These are phyloP conservation scores for Blastobotrys proliferans DNA, from an alignment of 1,139 yeast genomes.

Conservation along the genomic window DNA sequence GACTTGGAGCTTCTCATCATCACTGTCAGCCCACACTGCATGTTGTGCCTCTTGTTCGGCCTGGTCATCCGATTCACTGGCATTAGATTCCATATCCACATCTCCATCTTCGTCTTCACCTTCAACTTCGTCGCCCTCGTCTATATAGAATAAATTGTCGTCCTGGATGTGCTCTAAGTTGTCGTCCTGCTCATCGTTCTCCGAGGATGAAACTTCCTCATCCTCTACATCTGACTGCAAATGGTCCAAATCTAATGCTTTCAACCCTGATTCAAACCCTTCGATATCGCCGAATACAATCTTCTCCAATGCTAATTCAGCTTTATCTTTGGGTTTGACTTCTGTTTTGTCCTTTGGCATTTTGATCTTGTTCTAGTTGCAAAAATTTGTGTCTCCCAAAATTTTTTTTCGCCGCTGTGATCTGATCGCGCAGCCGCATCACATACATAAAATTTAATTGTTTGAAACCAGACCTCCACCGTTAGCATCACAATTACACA, in stretches of 20 bases:
- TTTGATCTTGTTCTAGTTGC: not conserved
- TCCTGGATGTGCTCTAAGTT: slow-evolving; percentile 34
- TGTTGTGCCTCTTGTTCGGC: slow-evolving; percentile 37
- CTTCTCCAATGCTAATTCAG: slow-evolving; percentile 72
- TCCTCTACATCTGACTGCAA: slow-evolving; percentile 34
- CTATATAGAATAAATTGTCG: slow-evolving; percentile 33
- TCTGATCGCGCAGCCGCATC: slow-evolving; percentile 10
- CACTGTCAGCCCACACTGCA: slow-evolving; percentile 88
- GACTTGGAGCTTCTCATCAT: slow-evolving; percentile 70
- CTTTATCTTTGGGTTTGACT: slow-evolving; percentile 56
- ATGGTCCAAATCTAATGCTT: slow-evolving; percentile 48
- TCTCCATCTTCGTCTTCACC: slow-evolving; percentile 41
- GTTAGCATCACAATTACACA: no score
- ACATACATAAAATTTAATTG: no score
- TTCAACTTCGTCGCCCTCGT: slow-evolving; percentile 36
- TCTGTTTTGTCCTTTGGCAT: slow-evolving; percentile 2
- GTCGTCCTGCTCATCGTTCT: slow-evolving; percentile 26
- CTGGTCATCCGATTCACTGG: slow-evolving; percentile 42
- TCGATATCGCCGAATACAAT: slow-evolving; percentile 85
- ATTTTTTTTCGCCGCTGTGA: not conserved
- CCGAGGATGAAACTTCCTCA: slow-evolving; percentile 29
- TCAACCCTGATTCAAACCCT: slow-evolving; percentile 69
- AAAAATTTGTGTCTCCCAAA: slow-evolving; percentile 5
- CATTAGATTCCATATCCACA: slow-evolving; percentile 45
- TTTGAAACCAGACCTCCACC: no score